Conservation (phyloP, 2,329 filamentous ascomycete species). For the Epichloe sp. region DNA sequence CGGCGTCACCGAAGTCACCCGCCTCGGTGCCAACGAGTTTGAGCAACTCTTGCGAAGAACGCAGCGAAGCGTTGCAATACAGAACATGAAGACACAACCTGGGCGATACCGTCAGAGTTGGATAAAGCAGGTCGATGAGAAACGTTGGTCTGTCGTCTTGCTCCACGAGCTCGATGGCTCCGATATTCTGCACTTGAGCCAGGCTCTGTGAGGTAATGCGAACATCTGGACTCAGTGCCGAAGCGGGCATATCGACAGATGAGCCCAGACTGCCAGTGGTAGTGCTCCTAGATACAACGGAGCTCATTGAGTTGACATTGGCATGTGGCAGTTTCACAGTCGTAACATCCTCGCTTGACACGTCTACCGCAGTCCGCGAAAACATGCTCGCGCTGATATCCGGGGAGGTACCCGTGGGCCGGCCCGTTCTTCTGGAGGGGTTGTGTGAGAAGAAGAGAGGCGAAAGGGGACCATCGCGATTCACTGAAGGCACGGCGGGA, state of each 20-base stretch:
- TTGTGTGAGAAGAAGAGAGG: conserved; percentile 40
- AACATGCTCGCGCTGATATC: conserved; percentile 35
- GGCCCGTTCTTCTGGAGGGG: conserved; percentile 20
- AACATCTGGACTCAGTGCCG: conserved; percentile 38
- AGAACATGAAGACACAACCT: conserved; percentile 44
- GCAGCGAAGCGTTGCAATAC: conserved; percentile 56
- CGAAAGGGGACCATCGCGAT: conserved; percentile 28
- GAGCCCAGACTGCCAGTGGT: conserved; percentile 40
- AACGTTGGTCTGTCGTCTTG: conserved; percentile 67
- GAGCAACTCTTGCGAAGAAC: conserved; percentile 39
- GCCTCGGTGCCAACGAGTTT: conserved; percentile 41
- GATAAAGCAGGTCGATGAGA: conserved; percentile 53
- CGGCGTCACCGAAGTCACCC: conserved; percentile 26
- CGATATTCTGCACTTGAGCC: conserved; percentile 43
- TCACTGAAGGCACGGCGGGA: conserved; percentile 7
- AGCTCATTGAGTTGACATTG: conserved; percentile 34
- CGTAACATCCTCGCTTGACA: conserved; percentile 29
- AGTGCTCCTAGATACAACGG: conserved; percentile 35
- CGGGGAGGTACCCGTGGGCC: conserved; percentile 25
- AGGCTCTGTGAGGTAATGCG: conserved; percentile 33
- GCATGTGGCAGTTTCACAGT: conserved; percentile 43
- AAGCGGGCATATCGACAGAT: conserved; percentile 37
- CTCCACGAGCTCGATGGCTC: conserved; percentile 60
- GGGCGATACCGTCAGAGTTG: conserved; percentile 34
- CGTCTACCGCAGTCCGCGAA: conserved; percentile 30